Evolutionary conservation across 2,329 filamentous ascomycete genomes (phyloP), one percentile per base, ranked within the genome.

Genomic region (Falciphora oryzae): DNA sequence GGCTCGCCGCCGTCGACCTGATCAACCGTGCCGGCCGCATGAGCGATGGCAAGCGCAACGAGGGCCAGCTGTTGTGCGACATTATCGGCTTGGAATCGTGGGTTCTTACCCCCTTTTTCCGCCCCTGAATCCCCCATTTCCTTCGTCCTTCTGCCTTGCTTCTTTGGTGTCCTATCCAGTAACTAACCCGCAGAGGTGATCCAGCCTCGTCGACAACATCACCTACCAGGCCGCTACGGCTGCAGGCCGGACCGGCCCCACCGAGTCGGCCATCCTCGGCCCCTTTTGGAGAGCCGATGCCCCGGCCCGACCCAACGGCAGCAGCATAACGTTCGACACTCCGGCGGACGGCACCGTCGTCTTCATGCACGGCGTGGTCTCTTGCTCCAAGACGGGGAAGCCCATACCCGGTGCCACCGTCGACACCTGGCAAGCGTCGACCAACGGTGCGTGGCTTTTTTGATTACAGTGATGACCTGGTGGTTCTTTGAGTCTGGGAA

Each of bases 231-330:
- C 82, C 10, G 77, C 79, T 35, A 75, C 78, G 67, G 64, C 65
- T 44, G 62, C 65, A 56, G 65, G 60, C 64, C 75, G 75, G 57
- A 79, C 83, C 56, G 56, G 35, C 11, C 78, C 85, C 22, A 86
- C 68, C 1, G 63, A 64, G 14, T 68, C 85, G 22, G 85, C 87
- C 57, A 88, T 90, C 65, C 80, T 90, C 2, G 88, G 88, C 1
- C 88, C 88, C 2, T 90, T 91, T 75, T 90, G 85, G 80, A 80
- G 86, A 22, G 78, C 82, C 63, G 81, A 89, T 67, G 83, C 87
- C 0, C 86, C 87, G 3, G 76, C 78, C 64, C 79, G 83, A 61
- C 71, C 81, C 44, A 86, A 86, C 71, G 87, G 85, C 38, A 79
- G 79, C 53, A 83, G 78, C 65, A 87, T 89, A 57, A 78, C 83